Base-by-base conservation (phyloP, 1,139 yeast species). In the Lodderomyces margitis region DNA sequence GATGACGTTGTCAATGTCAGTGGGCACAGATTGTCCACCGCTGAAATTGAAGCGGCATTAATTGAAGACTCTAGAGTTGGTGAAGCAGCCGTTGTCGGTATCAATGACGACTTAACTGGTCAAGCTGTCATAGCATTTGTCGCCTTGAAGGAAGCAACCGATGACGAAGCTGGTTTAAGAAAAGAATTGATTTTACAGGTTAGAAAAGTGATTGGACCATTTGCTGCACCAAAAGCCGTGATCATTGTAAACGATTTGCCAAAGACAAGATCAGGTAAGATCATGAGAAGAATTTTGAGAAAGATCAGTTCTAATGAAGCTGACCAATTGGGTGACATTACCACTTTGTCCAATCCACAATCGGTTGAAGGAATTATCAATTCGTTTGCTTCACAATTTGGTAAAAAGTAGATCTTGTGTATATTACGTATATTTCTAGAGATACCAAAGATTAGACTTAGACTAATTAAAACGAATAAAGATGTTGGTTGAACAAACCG, bases 1-100 rank as follows among this genome's bases (percentile, higher is more conserved):
- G 98, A 92, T 66, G 98, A 92, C 59, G 98, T 92, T 50, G 98
- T 92, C 55, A 92, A 92, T 62, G 98, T 92, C 40, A 85, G 95
- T 44, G 98, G 98, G 53, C 98, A 92, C 69, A 85, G 98, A 70
- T 77, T 92, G 57, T 89, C 97, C 17, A 92, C 98, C 40, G 91
- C 98, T 39, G 98, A 92, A 70, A 92, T 92, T 57, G 98, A 92
- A 72, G 87, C 97, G 30, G 94, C 95, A 30, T 74, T 92, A 54
- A 76, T 82, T 53, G 91, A 85, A 63, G 88, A 87, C 68, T 72
- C 74, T 19, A 78, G 80, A 46, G 96, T 92, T 41, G 82, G 91
- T 45, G 98, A 92, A 70, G 75, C 95, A 52, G 98, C 98, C 21
- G 98, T 91, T 44, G 95, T 92, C 50, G 98, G 98, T 63, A 81